Conservation (phyloP, 2,329 filamentous ascomycete species). For the Alternaria angustiovoidea region DNA sequence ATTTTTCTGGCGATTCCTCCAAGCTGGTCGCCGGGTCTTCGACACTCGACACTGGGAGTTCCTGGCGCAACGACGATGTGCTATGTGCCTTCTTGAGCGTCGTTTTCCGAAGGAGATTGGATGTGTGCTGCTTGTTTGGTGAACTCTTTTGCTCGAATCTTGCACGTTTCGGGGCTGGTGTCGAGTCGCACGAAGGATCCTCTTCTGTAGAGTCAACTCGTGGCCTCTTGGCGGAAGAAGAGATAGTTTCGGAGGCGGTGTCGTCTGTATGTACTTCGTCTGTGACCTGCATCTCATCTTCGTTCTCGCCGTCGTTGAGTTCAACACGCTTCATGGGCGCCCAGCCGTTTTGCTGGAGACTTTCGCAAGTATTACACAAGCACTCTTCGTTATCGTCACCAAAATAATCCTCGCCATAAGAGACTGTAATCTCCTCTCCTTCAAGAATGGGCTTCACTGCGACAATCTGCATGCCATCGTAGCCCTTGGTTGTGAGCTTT, state of each 20-base stretch:
- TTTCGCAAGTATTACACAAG: slow-evolving; percentile 87
- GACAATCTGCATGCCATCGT: slow-evolving; percentile 89
- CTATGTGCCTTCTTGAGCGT: slow-evolving; percentile 46
- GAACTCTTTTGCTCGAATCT: slow-evolving; percentile 22
- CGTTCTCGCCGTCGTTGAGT: slow-evolving; percentile 41
- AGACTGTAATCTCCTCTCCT: slow-evolving; percentile 96
- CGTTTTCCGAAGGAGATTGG: slow-evolving; percentile 31
- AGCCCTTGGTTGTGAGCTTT: slow-evolving; percentile 80
- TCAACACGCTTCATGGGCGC: slow-evolving; percentile 55
- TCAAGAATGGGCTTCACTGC: slow-evolving; percentile 81
- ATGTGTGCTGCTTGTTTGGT: slow-evolving; percentile 18
- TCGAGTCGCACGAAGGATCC: slow-evolving; percentile 21
- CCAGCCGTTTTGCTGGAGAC: slow-evolving; percentile 82
- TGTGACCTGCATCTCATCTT: slow-evolving; percentile 19
- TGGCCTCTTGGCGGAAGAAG: slow-evolving; percentile 37
- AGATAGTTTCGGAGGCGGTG: slow-evolving; percentile 5
- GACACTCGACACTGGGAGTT: slow-evolving; percentile 44
- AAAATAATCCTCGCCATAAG: slow-evolving; percentile 95
- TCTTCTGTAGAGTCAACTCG: slow-evolving; percentile 32
- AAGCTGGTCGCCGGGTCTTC: slow-evolving; percentile 38
- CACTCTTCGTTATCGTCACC: slow-evolving; percentile 95
- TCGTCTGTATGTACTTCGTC: slow-evolving; percentile 8
- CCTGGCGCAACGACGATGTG: slow-evolving; percentile 40
- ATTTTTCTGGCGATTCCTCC: slow-evolving; percentile 22
- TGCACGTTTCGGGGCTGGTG: slow-evolving; percentile 24